Evolutionary conservation across 352 stramenopile genomes (phyloP), one percentile per base, ranked within the genome.

Genomic region (Phytophthora citricola): DNA sequence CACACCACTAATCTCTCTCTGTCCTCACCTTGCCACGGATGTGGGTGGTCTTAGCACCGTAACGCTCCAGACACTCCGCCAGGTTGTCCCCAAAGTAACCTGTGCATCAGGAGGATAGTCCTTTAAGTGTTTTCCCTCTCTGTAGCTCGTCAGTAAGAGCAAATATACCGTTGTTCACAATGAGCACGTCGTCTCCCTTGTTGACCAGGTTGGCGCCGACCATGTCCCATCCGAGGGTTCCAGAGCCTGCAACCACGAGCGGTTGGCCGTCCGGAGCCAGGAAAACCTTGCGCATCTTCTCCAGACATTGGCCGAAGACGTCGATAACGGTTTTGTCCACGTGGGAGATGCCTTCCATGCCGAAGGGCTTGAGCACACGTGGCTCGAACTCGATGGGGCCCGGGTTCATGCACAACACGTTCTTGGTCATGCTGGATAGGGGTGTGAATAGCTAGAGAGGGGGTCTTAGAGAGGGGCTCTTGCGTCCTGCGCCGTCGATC

Each of bases 211-310:
- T 93, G 20, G 82, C 81, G 44, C 76, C 82, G n/a, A 93, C 85
- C 85, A 93, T 93, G 63, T 93, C 85, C 85, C 85, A 93, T 17
- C 85, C 85, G 32, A 92, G 71, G 4, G 83, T 92, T 34, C 81
- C 81, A 2, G 83, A 93, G 40, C 85, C 85, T 2, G 79, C 73
- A 24, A 93, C 85, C 5, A 93, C 50, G 15, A 93, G 70, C 27
- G 85, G 85, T 64, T 93, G 85, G 11, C 85, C 85, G 40, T 93
- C 85, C 1, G 78, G 67, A 14, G 85, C 82, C 56, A 93, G 51
- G 41, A 93, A 89, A 0, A 91, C 80, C 63, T 91, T 88, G 68
- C 85, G 85, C 79, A 91, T 87, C 79, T 93, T 91, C 74, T 93
- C 85, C 22, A 93, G 78, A 20, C 75, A 89, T 58, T 89, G 76